Conservation (phyloP, 495 filamentous ascomycete species). For the Rostrohypoxylon terebratum region DNA sequence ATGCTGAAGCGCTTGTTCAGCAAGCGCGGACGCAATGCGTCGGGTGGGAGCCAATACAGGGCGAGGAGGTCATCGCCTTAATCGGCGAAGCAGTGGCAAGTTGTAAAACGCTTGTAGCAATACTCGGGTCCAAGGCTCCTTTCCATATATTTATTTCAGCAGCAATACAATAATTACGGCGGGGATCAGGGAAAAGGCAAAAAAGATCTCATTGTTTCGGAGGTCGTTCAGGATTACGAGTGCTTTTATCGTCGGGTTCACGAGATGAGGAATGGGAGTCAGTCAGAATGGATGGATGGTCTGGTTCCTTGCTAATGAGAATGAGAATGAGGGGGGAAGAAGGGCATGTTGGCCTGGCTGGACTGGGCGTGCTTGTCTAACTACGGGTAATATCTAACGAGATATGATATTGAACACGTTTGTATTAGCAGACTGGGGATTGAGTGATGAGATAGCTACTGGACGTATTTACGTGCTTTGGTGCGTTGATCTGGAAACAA, state of each 20-base stretch:
- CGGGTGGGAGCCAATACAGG: conserved; percentile 26
- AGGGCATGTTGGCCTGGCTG: conserved; percentile 31
- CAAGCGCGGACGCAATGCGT: conserved; percentile 10
- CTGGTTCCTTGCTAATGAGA: background rate
- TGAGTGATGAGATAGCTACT: conserved; percentile 5
- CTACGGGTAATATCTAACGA: conserved; percentile 14
- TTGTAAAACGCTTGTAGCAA: conserved; percentile 28
- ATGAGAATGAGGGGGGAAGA: no score
- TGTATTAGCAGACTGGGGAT: background rate
- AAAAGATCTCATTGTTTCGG: conserved; percentile 13
- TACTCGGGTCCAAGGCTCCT: background rate
- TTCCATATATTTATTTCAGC: conserved; percentile 2
- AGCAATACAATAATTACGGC: conserved; percentile 6
- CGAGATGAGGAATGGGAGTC: background rate
- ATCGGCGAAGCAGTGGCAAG: conserved; percentile 30
- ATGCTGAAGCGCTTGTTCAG: conserved; percentile 41
- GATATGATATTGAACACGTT: conserved; percentile 31
- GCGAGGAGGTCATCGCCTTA: conserved; percentile 33
- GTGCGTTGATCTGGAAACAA: conserved; percentile 8
- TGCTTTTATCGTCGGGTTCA: background rate
- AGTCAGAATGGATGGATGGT: background rate
- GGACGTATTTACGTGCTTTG: background rate
- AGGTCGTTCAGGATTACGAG: background rate
- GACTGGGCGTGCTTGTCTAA: conserved; percentile 16
- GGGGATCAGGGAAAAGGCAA: conserved; percentile 18